Evolutionary conservation across 2,329 filamentous ascomycete genomes (phyloP).

Genomic region (Fusarium bulbicola): DNA sequence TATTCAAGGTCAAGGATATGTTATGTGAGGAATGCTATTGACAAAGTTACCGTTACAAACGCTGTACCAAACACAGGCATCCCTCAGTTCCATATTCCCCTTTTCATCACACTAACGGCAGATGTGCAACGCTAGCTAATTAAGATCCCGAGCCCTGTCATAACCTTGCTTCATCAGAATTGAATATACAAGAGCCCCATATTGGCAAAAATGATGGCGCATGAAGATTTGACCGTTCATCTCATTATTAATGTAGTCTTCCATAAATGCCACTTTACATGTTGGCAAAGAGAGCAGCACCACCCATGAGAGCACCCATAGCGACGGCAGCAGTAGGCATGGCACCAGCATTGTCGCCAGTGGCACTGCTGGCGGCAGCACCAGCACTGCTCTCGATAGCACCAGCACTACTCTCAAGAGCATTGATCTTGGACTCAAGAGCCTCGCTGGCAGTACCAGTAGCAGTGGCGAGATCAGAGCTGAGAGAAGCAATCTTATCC

Average conservation of each 20-base stretch:
- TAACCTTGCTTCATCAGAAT: background rate
- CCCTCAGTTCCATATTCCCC: background rate
- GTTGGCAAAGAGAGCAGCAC: conserved; percentile 56
- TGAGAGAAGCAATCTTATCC: conserved; percentile 35
- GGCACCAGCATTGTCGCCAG: conserved; percentile 44
- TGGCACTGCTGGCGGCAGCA: conserved; percentile 23
- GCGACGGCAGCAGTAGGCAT: conserved; percentile 54
- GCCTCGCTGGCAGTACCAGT: conserved; percentile 30
- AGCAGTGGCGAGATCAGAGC: conserved; percentile 40
- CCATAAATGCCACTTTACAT: conserved; percentile 46
- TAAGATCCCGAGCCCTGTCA: conserved; percentile 9
- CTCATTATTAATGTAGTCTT: conserved; percentile 10
- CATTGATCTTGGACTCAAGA: conserved; percentile 16
- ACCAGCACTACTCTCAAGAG: no score
- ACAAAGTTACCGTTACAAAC: background rate
- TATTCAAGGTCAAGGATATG: background rate
- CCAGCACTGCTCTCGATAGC: conserved; percentile 10
- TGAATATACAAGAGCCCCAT: background rate
- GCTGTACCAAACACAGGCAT: background rate
- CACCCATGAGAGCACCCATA: conserved; percentile 58
- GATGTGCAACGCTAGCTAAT: conserved; percentile 9
- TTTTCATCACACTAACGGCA: background rate
- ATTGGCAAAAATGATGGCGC: background rate
- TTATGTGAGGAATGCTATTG: background rate
- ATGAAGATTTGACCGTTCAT: conserved; percentile 4